A percentile compares a stretch with the other conserved stretches of the same genome.
phyloP scores from a whole-genome alignment of 2,329 filamentous ascomycete species.

The Penicillium digitatum region DNA sequence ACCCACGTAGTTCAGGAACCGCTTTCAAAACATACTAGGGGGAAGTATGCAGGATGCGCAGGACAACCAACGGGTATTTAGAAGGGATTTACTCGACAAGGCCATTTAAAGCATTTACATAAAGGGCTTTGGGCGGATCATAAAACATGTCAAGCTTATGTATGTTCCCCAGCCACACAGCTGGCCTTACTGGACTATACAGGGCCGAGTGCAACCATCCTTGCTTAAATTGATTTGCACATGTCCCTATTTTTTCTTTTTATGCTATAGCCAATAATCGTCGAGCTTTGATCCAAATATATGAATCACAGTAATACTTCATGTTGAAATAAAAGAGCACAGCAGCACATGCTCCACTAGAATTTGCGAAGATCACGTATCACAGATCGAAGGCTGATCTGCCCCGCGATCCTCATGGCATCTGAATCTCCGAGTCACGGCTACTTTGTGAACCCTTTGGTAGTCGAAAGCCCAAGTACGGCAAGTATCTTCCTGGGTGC shows the following conservation, averaged over 20 bases:
- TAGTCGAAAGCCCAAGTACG: slow-evolving; percentile 32
- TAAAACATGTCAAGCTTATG: background rate
- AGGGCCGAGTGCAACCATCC: background rate
- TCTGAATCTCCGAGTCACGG: background rate
- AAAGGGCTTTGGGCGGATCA: background rate
- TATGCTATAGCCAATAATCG: background rate
- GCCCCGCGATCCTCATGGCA: background rate
- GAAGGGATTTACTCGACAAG: background rate
- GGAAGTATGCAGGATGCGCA: background rate
- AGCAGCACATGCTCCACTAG: background rate
- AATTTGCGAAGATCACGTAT: background rate
- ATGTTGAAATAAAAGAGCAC: background rate
- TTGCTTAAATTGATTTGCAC: background rate
- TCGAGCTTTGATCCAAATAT: background rate
- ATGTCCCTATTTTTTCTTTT: background rate
- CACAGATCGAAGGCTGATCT: background rate
- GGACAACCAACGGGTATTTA: background rate
- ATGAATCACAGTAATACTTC: background rate
- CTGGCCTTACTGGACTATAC: background rate
- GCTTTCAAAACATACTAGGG: slow-evolving; percentile 17
- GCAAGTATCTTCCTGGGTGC: slow-evolving; percentile 35
- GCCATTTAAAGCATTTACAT: background rate
- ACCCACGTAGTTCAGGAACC: slow-evolving; percentile 22
- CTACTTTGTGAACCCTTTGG: slow-evolving; percentile 25
- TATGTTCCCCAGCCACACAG: background rate